phyloP scores from a whole-genome alignment of 2,329 filamentous ascomycete species.

The Verticillium dahliae region DNA sequence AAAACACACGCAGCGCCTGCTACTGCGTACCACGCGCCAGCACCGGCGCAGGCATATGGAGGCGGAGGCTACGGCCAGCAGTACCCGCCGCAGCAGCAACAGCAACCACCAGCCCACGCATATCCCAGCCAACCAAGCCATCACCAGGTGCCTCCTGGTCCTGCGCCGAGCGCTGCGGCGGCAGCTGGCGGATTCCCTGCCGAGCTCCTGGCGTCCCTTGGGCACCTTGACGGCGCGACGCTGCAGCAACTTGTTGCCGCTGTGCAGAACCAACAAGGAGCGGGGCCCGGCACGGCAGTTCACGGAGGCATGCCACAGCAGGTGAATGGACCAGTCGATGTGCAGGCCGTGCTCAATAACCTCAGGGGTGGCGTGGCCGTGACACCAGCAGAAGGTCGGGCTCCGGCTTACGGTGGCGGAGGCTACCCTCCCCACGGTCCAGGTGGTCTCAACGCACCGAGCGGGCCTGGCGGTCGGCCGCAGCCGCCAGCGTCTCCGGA shows the following conservation, averaged over 20 bases:
- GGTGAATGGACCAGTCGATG: slow-evolving; percentile 28
- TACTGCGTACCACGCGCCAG: slow-evolving; percentile 17
- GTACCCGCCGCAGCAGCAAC: slow-evolving; percentile 14
- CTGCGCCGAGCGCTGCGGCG: slow-evolving; percentile 19
- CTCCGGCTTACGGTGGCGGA: slow-evolving; percentile 21
- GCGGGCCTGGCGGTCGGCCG: slow-evolving; percentile 18
- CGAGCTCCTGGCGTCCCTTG: slow-evolving; percentile 59
- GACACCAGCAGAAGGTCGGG: slow-evolving; percentile 13
- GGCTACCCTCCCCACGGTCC: slow-evolving; percentile 12
- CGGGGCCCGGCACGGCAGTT: slow-evolving; percentile 7
- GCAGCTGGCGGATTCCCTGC: slow-evolving; percentile 24
- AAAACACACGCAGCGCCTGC: slow-evolving; percentile 38
- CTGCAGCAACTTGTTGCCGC: slow-evolving; percentile 65
- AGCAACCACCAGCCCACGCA: slow-evolving; percentile 16
- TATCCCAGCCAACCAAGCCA: not conserved
- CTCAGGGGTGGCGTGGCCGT: slow-evolving; percentile 20
- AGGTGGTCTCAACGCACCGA: slow-evolving; percentile 10
- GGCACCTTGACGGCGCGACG: slow-evolving; percentile 60
- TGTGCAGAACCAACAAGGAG: slow-evolving; percentile 31
- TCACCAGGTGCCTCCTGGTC: slow-evolving; percentile 7
- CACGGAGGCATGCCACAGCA: slow-evolving; percentile 8
- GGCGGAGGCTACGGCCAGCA: slow-evolving; percentile 21
- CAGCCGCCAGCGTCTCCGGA: slow-evolving; percentile 17
- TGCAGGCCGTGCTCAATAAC: slow-evolving; percentile 39
- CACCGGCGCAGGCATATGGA: slow-evolving; percentile 9